Evolutionary conservation across 2,329 filamentous ascomycete species (phyloP).

Genomic region (Fusarium temperatum): DNA sequence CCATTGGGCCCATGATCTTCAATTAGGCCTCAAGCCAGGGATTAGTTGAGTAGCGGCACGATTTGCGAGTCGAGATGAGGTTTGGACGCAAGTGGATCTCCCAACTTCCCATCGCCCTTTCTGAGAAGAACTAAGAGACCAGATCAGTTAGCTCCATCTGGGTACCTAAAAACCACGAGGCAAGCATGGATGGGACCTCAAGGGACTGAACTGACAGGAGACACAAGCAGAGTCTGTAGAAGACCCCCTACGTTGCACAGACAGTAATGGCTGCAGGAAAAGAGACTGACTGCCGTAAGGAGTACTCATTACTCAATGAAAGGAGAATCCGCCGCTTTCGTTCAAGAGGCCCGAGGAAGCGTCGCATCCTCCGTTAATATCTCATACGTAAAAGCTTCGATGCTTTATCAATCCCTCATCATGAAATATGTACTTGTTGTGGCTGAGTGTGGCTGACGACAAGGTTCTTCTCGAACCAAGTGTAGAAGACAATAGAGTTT

Average conservation of each 20-base stretch:
- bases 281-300: neutral
- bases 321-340: neutral
- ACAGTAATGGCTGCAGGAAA: neutral
- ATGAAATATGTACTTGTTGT: neutral
- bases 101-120: neutral
- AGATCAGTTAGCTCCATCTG: constrained; percentile 3
- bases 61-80: neutral
- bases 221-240: neutral
- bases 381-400: constrained; percentile 24
- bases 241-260: constrained; percentile 23
- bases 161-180: constrained; percentile 26
- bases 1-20: constrained; percentile 6
- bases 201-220: constrained; percentile 12
- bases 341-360: neutral
- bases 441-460: constrained; percentile 22
- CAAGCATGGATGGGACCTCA: constrained; percentile 19
- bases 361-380: neutral
- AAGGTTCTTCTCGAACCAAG: constrained; percentile 27
- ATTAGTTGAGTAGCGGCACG: neutral
- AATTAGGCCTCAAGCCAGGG: constrained; percentile 1
- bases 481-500: constrained; percentile 22
- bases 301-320: neutral
- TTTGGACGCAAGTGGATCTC: neutral
- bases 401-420: neutral
- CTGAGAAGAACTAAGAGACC: neutral